Evolutionary conservation across 306 rosid species (phyloP).

Genomic region (Oxytropis ochrocephala): DNA sequence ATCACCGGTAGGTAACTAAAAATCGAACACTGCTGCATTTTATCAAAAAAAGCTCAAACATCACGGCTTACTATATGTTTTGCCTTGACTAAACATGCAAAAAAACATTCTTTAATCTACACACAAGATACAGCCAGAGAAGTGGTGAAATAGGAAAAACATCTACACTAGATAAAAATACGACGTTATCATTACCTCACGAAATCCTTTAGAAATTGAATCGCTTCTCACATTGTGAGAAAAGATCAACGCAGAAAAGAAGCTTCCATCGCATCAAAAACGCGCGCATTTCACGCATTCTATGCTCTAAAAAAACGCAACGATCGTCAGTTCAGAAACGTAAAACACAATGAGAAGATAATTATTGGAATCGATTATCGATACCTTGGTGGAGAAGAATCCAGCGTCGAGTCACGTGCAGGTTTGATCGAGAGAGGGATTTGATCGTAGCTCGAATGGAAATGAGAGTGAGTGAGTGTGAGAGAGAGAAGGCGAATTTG

Average conservation of each 20-base stretch:
- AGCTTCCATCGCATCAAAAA: slow-evolving; percentile 7
- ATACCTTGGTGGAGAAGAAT: slow-evolving; percentile 20
- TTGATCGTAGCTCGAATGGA: slow-evolving; percentile 10
- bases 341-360: neutral
- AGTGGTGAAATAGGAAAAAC: neutral
- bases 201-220: slow-evolving; percentile 3
- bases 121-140: neutral
- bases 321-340: neutral
- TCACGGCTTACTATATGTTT: neutral
- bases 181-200: neutral
- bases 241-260: neutral
- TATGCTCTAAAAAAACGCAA: neutral
- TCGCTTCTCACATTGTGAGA: slow-evolving; percentile 7
- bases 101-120: neutral
- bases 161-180: neutral
- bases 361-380: neutral
- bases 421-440: slow-evolving; percentile 20
- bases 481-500: slow-evolving; percentile 43
- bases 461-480: slow-evolving; percentile 12
- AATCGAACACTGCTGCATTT: too few relatives aligned
- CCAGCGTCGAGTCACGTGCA: neutral
- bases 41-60: too few relatives aligned
- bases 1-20: too few relatives aligned
- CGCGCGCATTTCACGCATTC: neutral
- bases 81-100: neutral